Conservation (phyloP, 2,329 filamentous ascomycete species). For the Diaporthe citriasiana region DNA sequence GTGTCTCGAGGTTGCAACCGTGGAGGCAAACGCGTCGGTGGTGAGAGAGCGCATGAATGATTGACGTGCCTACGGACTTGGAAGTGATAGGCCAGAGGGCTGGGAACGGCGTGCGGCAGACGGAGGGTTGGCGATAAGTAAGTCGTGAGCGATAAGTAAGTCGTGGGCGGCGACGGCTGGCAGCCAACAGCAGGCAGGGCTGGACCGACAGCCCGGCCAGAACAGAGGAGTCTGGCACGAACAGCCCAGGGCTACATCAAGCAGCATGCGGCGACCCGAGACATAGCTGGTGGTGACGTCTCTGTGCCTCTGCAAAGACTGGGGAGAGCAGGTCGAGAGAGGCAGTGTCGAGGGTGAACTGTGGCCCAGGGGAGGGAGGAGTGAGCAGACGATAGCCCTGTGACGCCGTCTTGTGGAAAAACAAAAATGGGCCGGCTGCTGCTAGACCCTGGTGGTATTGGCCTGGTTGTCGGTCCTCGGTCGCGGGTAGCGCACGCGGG, state of each 20-base stretch:
- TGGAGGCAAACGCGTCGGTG: conserved; percentile 49
- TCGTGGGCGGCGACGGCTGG: conserved; percentile 6
- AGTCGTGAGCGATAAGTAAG: conserved; percentile 7
- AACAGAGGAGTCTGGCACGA: conserved; percentile 38
- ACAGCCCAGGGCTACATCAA: conserved; percentile 43
- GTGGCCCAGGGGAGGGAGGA: not conserved
- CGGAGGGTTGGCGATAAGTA: conserved; percentile 12
- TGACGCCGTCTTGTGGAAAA: conserved; percentile 7
- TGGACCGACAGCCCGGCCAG: conserved; percentile 36
- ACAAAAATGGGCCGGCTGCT: conserved; percentile 20
- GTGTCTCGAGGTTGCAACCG: conserved; percentile 35
- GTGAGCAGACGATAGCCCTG: not conserved
- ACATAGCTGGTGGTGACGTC: conserved; percentile 42
- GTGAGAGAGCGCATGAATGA: conserved; percentile 33
- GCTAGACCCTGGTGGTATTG: conserved; percentile 18
- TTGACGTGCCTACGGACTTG: conserved; percentile 39
- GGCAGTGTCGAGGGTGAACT: conserved; percentile 15
- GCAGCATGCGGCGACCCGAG: conserved; percentile 40
- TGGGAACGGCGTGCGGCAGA: not conserved
- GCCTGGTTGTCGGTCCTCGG: conserved; percentile 11
- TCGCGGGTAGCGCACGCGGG: conserved; percentile 14
- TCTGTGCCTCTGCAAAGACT: conserved; percentile 28
- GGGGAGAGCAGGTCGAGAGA: not conserved
- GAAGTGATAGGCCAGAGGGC: conserved; percentile 43
- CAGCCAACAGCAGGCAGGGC: conserved; percentile 21